phyloP scores from a whole-genome alignment of 345 rosid genomes.

The Zanthoxylum bungeanum region DNA sequence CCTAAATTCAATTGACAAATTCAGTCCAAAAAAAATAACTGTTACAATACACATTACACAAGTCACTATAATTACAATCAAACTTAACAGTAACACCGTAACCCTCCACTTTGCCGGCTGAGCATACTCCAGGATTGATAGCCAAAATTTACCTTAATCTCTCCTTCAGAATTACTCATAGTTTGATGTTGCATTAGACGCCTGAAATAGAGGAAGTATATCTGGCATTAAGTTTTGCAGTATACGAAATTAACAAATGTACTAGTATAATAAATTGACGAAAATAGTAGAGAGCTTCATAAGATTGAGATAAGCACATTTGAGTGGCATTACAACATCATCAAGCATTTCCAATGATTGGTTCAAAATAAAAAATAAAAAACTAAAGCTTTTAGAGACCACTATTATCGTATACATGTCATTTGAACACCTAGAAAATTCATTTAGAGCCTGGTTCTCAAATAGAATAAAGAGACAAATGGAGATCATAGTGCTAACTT shows the following conservation, averaged over 20 bases:
- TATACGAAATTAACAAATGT: not conserved
- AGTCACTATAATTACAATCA: no score
- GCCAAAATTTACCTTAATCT: conserved; percentile 85
- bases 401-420: no score
- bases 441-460: not conserved
- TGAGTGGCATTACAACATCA: not conserved
- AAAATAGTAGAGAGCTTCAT: not conserved
- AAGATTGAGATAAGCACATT: not conserved
- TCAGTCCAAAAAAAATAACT: no score
- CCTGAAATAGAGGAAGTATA: conserved; percentile 26
- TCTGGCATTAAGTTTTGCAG: conserved; percentile 2
- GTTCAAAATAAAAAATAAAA: not conserved
- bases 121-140: no score
- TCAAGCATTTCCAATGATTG: not conserved
- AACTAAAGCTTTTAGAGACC: not conserved
- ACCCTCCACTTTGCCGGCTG: no score
- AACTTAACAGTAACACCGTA: no score
- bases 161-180: conserved; percentile 49
- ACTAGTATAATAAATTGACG: not conserved
- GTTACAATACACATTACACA: no score
- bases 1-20: no score
- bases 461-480: not conserved
- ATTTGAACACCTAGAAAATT: not conserved
- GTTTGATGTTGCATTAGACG: conserved; percentile 42
- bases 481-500: not conserved